These are phyloP conservation scores for Aspergillus fischeri DNA, from an alignment of 2,329 filamentous ascomycete genomes.

Conservation along the genomic window DNA sequence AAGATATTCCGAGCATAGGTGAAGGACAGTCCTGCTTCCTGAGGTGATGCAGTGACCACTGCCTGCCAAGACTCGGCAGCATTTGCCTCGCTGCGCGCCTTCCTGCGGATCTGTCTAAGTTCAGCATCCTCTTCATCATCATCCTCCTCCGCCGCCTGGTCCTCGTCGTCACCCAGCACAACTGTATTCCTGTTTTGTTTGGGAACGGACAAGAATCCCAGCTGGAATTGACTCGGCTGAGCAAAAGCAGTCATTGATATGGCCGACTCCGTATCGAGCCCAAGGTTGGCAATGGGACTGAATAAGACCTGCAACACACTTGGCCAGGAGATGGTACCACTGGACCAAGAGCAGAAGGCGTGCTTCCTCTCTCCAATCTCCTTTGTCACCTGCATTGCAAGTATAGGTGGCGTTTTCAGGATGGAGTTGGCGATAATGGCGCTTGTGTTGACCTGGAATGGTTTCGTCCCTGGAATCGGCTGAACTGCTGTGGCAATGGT, in stretches of 20 bases:
- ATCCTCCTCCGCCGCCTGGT: conserved; percentile 19
- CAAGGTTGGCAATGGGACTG: conserved; percentile 20
- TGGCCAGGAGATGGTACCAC: conserved; percentile 37
- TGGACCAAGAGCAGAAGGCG: conserved; percentile 34
- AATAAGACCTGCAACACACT: conserved; percentile 19
- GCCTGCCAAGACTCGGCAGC: conserved; percentile 33
- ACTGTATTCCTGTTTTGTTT: conserved; percentile 10
- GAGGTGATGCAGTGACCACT: conserved; percentile 26
- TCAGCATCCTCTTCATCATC: conserved; percentile 13
- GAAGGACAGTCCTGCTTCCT: conserved; percentile 24
- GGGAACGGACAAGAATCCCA: conserved; percentile 30
- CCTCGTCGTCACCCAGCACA: conserved; percentile 18
- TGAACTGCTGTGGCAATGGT: conserved; percentile 27
- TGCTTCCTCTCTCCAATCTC: conserved; percentile 27
- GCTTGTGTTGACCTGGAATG: conserved; percentile 28
- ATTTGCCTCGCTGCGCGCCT: conserved; percentile 17
- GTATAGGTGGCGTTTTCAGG: conserved; percentile 23
- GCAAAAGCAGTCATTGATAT: conserved; percentile 9
- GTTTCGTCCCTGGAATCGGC: conserved; percentile 29
- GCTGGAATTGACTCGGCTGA: conserved; percentile 29
- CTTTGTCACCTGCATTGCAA: conserved; percentile 31
- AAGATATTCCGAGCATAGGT: conserved; percentile 38
- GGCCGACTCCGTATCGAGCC: conserved; percentile 17
- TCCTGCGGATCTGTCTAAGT: conserved; percentile 6
- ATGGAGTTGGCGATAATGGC: conserved; percentile 28